phyloP scores from a whole-genome alignment of 768 basidiomycete genomes.

The Collybia sordida region DNA sequence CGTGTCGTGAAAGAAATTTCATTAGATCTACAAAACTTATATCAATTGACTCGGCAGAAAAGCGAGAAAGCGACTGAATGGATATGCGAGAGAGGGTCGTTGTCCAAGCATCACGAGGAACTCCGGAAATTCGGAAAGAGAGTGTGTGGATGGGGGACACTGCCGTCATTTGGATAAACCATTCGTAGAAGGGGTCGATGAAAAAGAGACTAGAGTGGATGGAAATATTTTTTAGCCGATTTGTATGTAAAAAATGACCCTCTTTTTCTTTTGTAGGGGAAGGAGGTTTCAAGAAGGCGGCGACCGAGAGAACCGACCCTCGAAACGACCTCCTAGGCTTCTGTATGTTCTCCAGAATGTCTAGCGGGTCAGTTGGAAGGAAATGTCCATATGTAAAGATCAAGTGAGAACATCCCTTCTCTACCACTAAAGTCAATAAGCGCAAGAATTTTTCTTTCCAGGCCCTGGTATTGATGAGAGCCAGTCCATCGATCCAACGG shows the following conservation, averaged over 20 bases:
- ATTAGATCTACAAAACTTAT: conserved; percentile 19
- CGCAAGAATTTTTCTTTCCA: conserved; percentile 17
- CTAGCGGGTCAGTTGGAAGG: conserved; percentile 1
- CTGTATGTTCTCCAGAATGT: too few species aligned
- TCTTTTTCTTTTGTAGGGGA: background rate
- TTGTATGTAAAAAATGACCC: background rate
- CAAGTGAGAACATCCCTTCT: conserved; percentile 13
- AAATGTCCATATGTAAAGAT: conserved; percentile 19
- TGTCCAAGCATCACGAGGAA: conserved; percentile 14
- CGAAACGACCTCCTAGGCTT: background rate
- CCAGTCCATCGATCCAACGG: conserved; percentile 19
- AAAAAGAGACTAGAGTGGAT: conserved; percentile 20
- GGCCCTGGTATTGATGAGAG: conserved; percentile 8
- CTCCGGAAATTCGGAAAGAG: conserved; percentile 15
- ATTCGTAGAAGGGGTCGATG: conserved; percentile 17
- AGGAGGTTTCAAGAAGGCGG: conserved; percentile 6
- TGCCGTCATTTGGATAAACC: conserved; percentile 19
- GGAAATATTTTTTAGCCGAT: conserved; percentile 11
- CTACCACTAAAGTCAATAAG: conserved; percentile 13
- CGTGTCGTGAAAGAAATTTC: conserved; percentile 24
- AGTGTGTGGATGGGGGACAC: conserved; percentile 16
- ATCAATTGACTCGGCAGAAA: conserved; percentile 13
- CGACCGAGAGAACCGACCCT: background rate
- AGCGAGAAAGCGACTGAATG: conserved; percentile 17
- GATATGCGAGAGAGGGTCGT: conserved; percentile 15